Conservation (phyloP, 2,329 filamentous ascomycete species). For the Alternaria gansuensis region DNA sequence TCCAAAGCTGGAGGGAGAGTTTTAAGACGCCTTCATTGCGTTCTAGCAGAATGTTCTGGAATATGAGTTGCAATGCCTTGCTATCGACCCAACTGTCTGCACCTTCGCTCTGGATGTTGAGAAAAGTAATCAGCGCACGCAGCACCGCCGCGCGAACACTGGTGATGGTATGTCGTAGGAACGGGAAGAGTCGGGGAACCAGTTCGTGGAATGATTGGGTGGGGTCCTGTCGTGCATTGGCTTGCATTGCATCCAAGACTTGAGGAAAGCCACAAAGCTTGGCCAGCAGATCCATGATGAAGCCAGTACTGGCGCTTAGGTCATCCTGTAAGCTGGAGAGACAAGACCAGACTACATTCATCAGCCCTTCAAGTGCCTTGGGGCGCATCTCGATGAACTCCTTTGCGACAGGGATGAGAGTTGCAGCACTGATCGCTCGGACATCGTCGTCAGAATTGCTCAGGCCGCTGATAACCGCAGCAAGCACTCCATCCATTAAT, state of each 20-base stretch:
- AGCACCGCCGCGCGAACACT: slow-evolving; percentile 93
- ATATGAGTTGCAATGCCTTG: slow-evolving; percentile 85
- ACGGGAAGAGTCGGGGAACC: slow-evolving; percentile 93
- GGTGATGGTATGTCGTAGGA: slow-evolving; percentile 95
- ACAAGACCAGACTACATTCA: slow-evolving; percentile 97
- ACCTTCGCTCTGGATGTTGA: slow-evolving; percentile 80
- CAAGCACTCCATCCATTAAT: slow-evolving; percentile 91
- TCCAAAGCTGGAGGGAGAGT: slow-evolving; percentile 88
- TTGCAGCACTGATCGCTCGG: slow-evolving; percentile 95
- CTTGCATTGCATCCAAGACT: slow-evolving; percentile 92
- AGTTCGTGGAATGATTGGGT: slow-evolving; percentile 91
- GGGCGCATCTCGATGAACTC: slow-evolving; percentile 91
- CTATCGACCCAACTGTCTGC: slow-evolving; percentile 93
- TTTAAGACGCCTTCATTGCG: slow-evolving; percentile 83
- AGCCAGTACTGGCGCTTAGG: slow-evolving; percentile 94
- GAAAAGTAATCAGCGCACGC: slow-evolving; percentile 90
- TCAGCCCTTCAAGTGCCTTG: slow-evolving; percentile 78
- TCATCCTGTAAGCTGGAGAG: slow-evolving; percentile 96
- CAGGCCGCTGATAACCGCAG: slow-evolving; percentile 92
- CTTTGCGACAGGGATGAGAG: slow-evolving; percentile 91
- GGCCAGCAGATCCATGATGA: slow-evolving; percentile 96
- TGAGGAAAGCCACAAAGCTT: slow-evolving; percentile 94
- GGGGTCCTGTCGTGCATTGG: slow-evolving; percentile 78
- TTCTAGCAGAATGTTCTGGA: slow-evolving; percentile 95
- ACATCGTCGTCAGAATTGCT: slow-evolving; percentile 94